Evolutionary conservation across 352 stramenopile genomes (phyloP), one percentile per base, ranked within the genome.

Genomic region (Phytopythium montanum): DNA sequence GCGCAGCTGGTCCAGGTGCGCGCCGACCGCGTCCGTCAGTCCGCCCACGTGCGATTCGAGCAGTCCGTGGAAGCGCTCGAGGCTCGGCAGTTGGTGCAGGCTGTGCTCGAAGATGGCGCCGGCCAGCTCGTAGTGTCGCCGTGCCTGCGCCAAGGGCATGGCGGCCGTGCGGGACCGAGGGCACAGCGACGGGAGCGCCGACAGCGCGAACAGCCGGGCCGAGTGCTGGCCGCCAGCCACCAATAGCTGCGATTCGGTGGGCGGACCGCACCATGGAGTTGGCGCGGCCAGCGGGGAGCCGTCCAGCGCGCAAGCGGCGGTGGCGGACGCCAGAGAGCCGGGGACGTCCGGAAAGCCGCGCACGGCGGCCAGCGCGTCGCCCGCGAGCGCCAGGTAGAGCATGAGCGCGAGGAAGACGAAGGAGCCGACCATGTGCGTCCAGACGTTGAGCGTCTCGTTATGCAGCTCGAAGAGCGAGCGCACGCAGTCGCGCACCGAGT

Each of bases 381-480:
- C 74, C 25, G 73, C 83, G 25, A 92, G 69, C 64, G 82, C 65
- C 33, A 93, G 69, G 64, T 92, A 92, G 19, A 78, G 48, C 69
- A 94, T 89, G 64, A 94, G 76, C 57, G 70, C 70, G 36, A 88
- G 67, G 56, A 95, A 95, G 69, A 93, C 91, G 62, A 93, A 81
- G 49, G 82, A 92, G 41, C 87, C 87, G 23, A 93, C 71, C 51
- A 93, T 88, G 64, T 95, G 87, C 57, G 82, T 94, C 87, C 87
- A 95, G 23, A 95, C 83, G 62, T 95, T 95, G 46, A 92, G 75
- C 53, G 87, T 95, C 65, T 95, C 87, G 60, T 95, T 95, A 73
- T 95, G 87, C 60, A 94, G 72, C 71, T 94, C 77, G 56, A 95
- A 93, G 62, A 95, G 72, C 54, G 81, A 92, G 31, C 78, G 44